phyloP scores from a whole-genome alignment of 768 basidiomycete genomes.

The Amanita rimosa region DNA sequence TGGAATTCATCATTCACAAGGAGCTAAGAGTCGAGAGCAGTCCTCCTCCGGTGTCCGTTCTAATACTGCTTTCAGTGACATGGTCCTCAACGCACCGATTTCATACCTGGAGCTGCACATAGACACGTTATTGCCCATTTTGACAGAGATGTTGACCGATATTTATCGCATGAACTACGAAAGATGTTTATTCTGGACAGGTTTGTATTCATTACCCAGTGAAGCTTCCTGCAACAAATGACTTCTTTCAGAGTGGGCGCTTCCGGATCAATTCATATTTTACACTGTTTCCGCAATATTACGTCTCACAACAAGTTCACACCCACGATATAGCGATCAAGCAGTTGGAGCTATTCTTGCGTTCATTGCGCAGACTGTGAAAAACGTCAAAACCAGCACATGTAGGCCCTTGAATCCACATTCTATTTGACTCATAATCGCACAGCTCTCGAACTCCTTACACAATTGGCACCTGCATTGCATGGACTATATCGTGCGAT shows the following conservation, averaged over 20 bases:
- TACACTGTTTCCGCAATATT: slow-evolving; percentile 71
- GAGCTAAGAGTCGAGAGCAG: slow-evolving; percentile 23
- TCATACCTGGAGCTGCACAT: slow-evolving; percentile 38
- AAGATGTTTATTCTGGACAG: slow-evolving; percentile 68
- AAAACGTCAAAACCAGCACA: slow-evolving; percentile 38
- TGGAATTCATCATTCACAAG: not conserved
- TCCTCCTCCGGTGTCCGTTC: slow-evolving; percentile 63
- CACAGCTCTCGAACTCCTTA: slow-evolving; percentile 59
- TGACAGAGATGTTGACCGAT: slow-evolving; percentile 60
- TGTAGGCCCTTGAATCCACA: slow-evolving; percentile 32
- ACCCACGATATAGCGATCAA: slow-evolving; percentile 34
- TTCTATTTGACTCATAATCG: not conserved
- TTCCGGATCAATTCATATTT: slow-evolving; percentile 77
- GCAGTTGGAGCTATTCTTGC: slow-evolving; percentile 48
- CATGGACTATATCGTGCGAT: slow-evolving; percentile 85
- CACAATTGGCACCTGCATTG: slow-evolving; percentile 68
- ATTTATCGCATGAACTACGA: slow-evolving; percentile 73
- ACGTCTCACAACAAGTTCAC: slow-evolving; percentile 39
- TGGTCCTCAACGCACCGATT: slow-evolving; percentile 54
- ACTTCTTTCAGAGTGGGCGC: slow-evolving; percentile 57
- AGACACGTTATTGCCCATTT: slow-evolving; percentile 41
- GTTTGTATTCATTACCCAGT: slow-evolving; percentile 24
- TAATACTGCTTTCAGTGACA: slow-evolving; percentile 76
- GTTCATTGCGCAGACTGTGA: slow-evolving; percentile 48
- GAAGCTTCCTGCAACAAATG: not conserved